Conservation (phyloP, 1,139 yeast species). For the Geotrichum europaeum region DNA sequence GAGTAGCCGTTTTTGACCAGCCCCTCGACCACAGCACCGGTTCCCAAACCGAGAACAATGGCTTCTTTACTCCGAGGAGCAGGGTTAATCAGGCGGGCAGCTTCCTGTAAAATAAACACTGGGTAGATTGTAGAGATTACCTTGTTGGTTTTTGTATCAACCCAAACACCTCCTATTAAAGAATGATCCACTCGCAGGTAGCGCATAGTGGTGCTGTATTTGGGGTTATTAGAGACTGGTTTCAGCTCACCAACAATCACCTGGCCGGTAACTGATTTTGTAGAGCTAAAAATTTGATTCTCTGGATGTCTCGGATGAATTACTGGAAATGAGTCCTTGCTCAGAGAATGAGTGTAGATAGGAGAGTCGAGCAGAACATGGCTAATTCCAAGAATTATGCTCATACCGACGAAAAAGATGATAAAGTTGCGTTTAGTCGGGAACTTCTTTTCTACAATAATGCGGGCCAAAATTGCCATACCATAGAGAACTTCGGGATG, state of each 20-base stretch:
- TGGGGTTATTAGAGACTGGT: neutral
- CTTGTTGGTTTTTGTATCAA: neutral
- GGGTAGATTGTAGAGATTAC: conserved; percentile 7
- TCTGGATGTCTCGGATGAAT: neutral
- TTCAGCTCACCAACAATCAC: conserved; percentile 8
- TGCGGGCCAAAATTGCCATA: neutral
- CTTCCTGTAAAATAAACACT: conserved; percentile 10
- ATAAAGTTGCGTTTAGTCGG: neutral
- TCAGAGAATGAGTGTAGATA: neutral
- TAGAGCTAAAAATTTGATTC: neutral
- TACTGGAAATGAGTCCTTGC: neutral
- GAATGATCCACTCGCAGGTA: conserved; percentile 5
- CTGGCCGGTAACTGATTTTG: neutral
- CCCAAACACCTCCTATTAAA: conserved; percentile 9
- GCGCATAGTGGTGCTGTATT: conserved; percentile 4
- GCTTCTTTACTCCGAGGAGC: conserved; percentile 1
- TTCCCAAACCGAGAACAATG: conserved; percentile 10
- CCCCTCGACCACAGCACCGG: conserved; percentile 8
- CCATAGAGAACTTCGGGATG: neutral
- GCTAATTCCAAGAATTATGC: neutral
- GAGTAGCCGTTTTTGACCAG: neutral
- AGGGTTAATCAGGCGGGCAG: neutral
- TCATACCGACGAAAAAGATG: neutral
- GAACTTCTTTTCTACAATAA: neutral
- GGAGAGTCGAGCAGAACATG: neutral